Evolutionary conservation across 208 protist species (phyloP), one percentile per base, ranked within the genome.

Genomic region (Leishmania turanica): DNA sequence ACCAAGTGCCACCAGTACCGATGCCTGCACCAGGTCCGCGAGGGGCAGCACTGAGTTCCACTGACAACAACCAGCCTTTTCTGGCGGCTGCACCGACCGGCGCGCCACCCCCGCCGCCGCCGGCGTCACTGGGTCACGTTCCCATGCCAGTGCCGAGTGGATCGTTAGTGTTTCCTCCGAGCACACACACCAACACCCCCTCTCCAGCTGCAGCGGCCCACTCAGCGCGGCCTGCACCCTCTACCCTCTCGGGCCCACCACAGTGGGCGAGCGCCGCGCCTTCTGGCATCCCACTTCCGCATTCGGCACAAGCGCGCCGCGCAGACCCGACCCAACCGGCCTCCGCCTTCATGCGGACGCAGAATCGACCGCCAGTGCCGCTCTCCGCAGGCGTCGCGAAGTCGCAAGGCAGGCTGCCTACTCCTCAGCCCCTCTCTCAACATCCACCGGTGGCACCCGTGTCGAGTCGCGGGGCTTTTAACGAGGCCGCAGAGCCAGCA

Each of bases 281-380:
- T 58, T 64, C 56, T 49, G 40, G 27, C 31, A n/a, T 64, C 53
- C 73, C 73, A 2, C 42, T 77, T 17, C 45, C 73, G 1, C 34
- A 77, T 65, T 77, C 73, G 21, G 51, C 73, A 31, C 73, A 64
- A 40, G 73, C n/a, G 15, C 73, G 51, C 56, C 73, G 53, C 9
- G 47, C 45, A 34, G 73, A 77, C 73, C 42, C 54, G 34, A 65
- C 51, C 37, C 73, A 65, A 49, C 73, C 73, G 19, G 53, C 11
- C 47, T 17, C 73, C 15, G 51, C 73, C 27, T 54, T 51, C 24
- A 53, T 17, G 69, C 69, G 5, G 45, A 17, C 45, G 27, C 69
- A 51, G 49, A n/a, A 56, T 77, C 21, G 47, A 40, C 47, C 21
- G 7, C 69, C 69, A 34, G 27, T 13, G 24, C 24, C 69, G 45